Conservation (phyloP, 768 basidiomycete species). For the Mycena kentingensis region DNA sequence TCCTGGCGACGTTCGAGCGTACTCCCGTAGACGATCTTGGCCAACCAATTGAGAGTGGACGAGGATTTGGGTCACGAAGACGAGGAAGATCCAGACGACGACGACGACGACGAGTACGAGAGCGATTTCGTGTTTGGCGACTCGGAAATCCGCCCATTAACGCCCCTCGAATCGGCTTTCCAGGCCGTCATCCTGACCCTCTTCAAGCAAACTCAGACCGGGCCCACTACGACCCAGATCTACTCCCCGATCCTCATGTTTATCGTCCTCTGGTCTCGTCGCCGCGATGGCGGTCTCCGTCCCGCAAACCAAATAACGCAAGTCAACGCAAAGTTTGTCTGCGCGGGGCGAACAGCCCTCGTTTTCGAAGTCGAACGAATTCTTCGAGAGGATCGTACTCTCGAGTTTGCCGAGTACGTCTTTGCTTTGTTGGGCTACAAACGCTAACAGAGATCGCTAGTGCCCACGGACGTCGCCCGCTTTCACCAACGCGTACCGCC, state of each 20-base stretch:
- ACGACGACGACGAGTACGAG: constrained; percentile 1
- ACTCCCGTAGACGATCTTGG: not conserved
- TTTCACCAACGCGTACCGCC: constrained; percentile 1
- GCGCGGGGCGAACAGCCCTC: not conserved
- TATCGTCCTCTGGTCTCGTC: constrained; percentile 5
- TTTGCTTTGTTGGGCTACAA: not conserved
- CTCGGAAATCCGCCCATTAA: not conserved
- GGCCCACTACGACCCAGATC: not conserved
- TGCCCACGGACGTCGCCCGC: not conserved
- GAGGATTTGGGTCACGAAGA: not conserved
- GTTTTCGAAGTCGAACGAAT: constrained; percentile 9
- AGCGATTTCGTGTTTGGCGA: not conserved
- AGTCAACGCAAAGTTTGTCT: not conserved
- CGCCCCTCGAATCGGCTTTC: not conserved
- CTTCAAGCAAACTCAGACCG: not conserved
- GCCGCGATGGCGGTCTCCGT: not conserved
- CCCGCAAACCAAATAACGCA: constrained; percentile 8
- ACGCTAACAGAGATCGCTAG: constrained; percentile 1
- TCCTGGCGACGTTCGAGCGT: not conserved
- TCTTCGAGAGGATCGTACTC: not conserved
- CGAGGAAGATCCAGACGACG: not conserved
- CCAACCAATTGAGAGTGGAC: not conserved
- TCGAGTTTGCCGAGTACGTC: constrained; percentile 1
- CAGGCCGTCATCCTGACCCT: constrained; percentile 1
- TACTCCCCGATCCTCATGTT: constrained; percentile 4